A percentile compares a stretch with the other conserved stretches of the same genome.
phyloP scores from a whole-genome alignment of 768 basidiomycete species.

The Postia placenta region DNA sequence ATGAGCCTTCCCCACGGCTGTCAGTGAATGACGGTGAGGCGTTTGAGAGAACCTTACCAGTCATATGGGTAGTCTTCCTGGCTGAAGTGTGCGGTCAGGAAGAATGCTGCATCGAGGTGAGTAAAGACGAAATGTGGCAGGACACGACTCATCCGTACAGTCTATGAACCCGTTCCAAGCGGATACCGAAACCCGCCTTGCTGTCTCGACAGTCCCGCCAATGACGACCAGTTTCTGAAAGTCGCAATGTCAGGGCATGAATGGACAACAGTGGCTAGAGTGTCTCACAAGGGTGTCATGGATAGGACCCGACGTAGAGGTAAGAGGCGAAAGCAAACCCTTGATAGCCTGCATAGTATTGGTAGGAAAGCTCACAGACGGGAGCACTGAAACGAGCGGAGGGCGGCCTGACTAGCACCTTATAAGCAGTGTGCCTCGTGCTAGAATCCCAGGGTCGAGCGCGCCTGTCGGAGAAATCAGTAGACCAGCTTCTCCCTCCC shows the following conservation, averaged over 20 bases:
- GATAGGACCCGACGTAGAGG: slow-evolving; percentile 59
- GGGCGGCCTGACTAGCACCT: slow-evolving; percentile 8
- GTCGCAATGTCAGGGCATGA: background rate
- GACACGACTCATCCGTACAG: slow-evolving; percentile 49
- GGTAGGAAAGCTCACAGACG: slow-evolving; percentile 9
- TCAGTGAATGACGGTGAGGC: background rate
- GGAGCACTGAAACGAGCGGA: slow-evolving; percentile 10
- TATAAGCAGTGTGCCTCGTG: slow-evolving; percentile 19
- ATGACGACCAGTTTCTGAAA: slow-evolving; percentile 82
- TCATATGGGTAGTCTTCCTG: slow-evolving; percentile 87
- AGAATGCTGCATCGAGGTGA: slow-evolving; percentile 51
- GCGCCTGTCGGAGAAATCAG: too few relatives aligned
- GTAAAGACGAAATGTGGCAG: slow-evolving; percentile 1
- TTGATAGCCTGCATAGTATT: slow-evolving; percentile 62
- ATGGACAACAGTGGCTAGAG: background rate
- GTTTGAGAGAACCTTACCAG: slow-evolving; percentile 39
- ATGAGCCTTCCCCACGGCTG: too few relatives aligned
- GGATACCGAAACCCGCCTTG: slow-evolving; percentile 71
- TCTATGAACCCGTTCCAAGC: slow-evolving; percentile 90
- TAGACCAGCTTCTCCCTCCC: too few relatives aligned
- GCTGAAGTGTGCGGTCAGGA: slow-evolving; percentile 83
- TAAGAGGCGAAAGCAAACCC: slow-evolving; percentile 62
- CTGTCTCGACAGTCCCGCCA: slow-evolving; percentile 84
- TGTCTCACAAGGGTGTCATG: slow-evolving; percentile 70
- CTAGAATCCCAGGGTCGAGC: too few relatives aligned